A percentile compares a stretch with the other conserved stretches of the same genome.
phyloP scores from a whole-genome alignment of 768 basidiomycete genomes.

The Tulasnella sp. region DNA sequence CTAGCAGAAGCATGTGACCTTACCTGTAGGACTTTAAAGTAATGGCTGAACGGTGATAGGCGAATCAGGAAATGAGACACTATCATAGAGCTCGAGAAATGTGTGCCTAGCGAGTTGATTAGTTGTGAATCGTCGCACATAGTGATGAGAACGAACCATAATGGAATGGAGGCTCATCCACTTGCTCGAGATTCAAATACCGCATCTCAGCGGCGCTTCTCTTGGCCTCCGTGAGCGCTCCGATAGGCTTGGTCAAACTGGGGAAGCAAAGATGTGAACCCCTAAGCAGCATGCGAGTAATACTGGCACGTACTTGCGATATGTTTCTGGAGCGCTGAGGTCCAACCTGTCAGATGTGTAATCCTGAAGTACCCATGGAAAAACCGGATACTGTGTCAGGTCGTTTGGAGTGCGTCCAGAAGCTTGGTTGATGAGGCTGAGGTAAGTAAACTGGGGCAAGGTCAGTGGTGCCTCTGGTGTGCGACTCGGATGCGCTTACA shows the following conservation, averaged over 20 bases:
- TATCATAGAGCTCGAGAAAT: conserved; percentile 95
- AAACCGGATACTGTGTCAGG: conserved; percentile 89
- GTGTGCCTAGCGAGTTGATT: conserved; percentile 42
- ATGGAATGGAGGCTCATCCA: conserved; percentile 81
- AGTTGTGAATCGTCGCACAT: background rate
- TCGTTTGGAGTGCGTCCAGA: conserved; percentile 90
- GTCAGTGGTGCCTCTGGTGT: background rate
- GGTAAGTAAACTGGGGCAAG: conserved; percentile 61
- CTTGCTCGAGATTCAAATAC: conserved; percentile 62
- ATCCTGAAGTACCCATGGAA: conserved; percentile 81
- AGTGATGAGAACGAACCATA: conserved; percentile 34
- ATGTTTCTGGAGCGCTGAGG: conserved; percentile 46
- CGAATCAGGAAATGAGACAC: conserved; percentile 91
- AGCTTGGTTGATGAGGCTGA: conserved; percentile 81
- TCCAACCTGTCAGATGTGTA: conserved; percentile 65
- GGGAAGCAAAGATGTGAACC: conserved; percentile 3
- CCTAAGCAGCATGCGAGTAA: background rate
- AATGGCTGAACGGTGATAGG: conserved; percentile 79
- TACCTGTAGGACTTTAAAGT: conserved; percentile 83
- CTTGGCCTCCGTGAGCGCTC: conserved; percentile 65
- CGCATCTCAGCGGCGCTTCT: conserved; percentile 64
- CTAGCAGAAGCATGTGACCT: conserved; percentile 12
- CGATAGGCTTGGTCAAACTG: conserved; percentile 83
- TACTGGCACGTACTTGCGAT: conserved; percentile 51
- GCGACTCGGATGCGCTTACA: conserved; percentile 34